Percentiles rank a stretch among this genome's conserved stretches.
These are phyloP conservation scores for Penicillium subrubescens DNA, from an alignment of 495 filamentous ascomycete genomes.

Conservation along the genomic window DNA sequence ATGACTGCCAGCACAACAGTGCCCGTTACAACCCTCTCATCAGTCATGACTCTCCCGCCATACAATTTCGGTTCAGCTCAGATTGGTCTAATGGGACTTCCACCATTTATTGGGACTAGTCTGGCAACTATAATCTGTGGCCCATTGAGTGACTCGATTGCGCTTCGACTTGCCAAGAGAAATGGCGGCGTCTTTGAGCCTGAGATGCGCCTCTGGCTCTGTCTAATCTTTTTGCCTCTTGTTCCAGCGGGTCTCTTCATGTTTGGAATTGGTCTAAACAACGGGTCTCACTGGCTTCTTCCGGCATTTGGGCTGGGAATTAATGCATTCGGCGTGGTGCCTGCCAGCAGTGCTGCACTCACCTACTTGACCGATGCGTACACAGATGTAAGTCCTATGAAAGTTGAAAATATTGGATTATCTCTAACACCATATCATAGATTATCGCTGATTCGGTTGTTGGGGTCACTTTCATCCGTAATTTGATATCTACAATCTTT, in stretches of 20 bases:
- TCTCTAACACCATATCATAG: conserved; percentile 13
- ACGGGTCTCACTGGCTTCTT: conserved; percentile 34
- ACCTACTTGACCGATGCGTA: conserved; percentile 42
- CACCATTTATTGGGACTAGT: conserved; percentile 38
- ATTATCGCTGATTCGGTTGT: conserved; percentile 40
- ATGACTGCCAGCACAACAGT: conserved; percentile 37
- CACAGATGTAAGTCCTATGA: conserved; percentile 29
- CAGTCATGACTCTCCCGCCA: conserved; percentile 35
- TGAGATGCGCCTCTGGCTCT: conserved; percentile 38
- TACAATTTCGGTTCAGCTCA: conserved; percentile 42
- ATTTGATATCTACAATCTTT: conserved; percentile 32
- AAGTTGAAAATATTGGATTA: not conserved
- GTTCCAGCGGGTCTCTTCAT: conserved; percentile 33
- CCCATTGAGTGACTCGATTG: conserved; percentile 37
- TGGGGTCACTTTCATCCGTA: conserved; percentile 35
- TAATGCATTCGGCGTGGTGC: conserved; percentile 26
- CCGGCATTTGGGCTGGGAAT: conserved; percentile 32
- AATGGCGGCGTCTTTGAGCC: conserved; percentile 41
- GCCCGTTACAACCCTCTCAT: conserved; percentile 32
- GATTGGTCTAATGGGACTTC: conserved; percentile 40
- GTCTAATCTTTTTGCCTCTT: conserved; percentile 24
- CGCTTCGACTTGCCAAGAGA: conserved; percentile 29
- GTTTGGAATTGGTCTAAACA: conserved; percentile 35
- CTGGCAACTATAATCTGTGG: conserved; percentile 36
- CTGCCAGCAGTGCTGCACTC: conserved; percentile 30